These are phyloP conservation scores for Tricholoma bakamatsutake DNA, from an alignment of 768 basidiomycete species.

Conservation along the genomic window DNA sequence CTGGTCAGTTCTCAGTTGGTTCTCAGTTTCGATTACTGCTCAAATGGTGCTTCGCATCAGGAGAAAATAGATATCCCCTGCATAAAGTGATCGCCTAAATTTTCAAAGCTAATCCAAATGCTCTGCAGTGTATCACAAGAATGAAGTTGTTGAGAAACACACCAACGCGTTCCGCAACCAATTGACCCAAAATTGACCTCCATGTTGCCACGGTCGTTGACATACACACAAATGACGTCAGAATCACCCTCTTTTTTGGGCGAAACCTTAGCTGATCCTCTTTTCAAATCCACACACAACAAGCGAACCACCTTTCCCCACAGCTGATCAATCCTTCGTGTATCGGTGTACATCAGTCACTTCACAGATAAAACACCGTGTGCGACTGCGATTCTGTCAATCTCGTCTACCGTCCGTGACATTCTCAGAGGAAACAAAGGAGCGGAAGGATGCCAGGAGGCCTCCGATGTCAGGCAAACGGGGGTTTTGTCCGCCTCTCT, in stretches of 20 bases:
- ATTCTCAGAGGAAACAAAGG: slow-evolving; percentile 15
- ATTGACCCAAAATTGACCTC: slow-evolving; percentile 25
- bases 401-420: slow-evolving; percentile 24
- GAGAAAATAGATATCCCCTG: too few relatives aligned
- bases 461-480: slow-evolving; percentile 10
- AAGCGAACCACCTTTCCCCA: slow-evolving; percentile 29
- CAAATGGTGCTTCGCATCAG: too few relatives aligned
- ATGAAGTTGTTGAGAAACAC: too few relatives aligned
- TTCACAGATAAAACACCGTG: slow-evolving; percentile 29
- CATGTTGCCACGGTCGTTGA: slow-evolving; percentile 21
- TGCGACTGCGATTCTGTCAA: slow-evolving; percentile 29
- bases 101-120: too few relatives aligned
- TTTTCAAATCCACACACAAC: slow-evolving; percentile 22
- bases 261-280: slow-evolving; percentile 30
- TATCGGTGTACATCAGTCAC: slow-evolving; percentile 32
- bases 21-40: too few relatives aligned
- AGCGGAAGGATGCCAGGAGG: slow-evolving; percentile 14
- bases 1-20: too few relatives aligned
- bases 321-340: slow-evolving; percentile 25
- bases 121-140: too few relatives aligned
- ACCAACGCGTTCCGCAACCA: slow-evolving; percentile 27
- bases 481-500: slow-evolving; percentile 16
- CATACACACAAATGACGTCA: slow-evolving; percentile 33
- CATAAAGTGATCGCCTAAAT: too few relatives aligned
- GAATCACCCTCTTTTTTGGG: slow-evolving; percentile 22